Conservation (phyloP, 2,329 filamentous ascomycete genomes). For the Xylaria sp. region DNA sequence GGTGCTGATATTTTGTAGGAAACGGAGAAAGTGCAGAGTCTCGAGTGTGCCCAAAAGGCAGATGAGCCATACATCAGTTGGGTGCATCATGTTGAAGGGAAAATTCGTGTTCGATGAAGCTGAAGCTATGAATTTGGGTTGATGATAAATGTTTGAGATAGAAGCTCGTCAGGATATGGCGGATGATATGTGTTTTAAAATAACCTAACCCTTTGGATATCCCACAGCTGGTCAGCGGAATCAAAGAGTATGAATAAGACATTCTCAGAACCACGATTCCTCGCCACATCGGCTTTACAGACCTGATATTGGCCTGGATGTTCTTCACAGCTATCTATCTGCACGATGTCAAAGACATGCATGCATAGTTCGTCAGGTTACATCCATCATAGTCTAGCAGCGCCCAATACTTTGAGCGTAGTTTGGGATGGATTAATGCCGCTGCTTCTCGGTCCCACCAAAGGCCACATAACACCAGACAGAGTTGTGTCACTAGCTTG, state of each 20-base stretch:
- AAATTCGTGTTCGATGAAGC: background rate
- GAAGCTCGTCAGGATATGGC: background rate
- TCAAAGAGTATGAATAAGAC: background rate
- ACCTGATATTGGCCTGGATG: background rate
- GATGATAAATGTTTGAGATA: background rate
- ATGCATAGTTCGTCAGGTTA: background rate
- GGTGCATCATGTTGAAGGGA: slow-evolving; percentile 4
- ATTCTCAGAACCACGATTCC: background rate
- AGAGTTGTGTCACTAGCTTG: background rate
- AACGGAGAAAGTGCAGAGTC: background rate
- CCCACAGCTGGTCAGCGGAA: background rate
- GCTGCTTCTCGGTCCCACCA: background rate
- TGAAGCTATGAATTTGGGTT: background rate
- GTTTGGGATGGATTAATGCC: background rate
- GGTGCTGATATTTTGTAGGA: background rate
- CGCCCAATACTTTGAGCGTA: background rate
- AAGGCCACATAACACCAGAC: background rate
- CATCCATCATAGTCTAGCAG: background rate
- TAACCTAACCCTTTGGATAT: too few species aligned
- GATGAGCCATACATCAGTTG: slow-evolving; percentile 4
- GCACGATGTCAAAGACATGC: background rate
- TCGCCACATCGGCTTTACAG: background rate
- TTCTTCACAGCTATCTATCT: background rate
- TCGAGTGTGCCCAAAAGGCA: slow-evolving; percentile 1
- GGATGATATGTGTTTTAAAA: too few species aligned